These are phyloP conservation scores for Rhynchospora pubera DNA, from an alignment of 176 grass and related monocot species.

Conservation along the genomic window DNA sequence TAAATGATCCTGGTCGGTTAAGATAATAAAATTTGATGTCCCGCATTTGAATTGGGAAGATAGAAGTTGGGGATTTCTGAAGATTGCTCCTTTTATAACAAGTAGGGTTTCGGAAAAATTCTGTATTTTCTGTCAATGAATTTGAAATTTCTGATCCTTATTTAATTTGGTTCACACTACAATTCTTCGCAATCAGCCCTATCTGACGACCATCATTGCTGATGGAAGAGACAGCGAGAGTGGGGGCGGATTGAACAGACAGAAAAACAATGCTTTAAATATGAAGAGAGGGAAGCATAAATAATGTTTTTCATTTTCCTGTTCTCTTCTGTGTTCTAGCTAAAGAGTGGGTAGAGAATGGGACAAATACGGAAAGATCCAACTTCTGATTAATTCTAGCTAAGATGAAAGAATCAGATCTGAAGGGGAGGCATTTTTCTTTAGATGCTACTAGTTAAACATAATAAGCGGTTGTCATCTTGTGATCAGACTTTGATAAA, in stretches of 20 bases:
- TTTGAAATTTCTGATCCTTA: background rate
- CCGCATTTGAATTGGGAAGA: background rate
- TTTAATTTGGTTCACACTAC: background rate
- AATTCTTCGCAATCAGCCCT: background rate
- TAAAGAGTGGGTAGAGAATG: background rate
- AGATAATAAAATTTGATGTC: background rate
- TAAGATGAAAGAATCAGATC: background rate
- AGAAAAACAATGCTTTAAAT: too few species aligned
- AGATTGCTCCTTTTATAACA: background rate
- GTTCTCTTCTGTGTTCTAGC: background rate
- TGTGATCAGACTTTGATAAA: background rate
- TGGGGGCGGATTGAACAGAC: too few species aligned
- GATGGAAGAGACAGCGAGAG: background rate
- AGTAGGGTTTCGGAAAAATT: background rate
- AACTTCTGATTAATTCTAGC: background rate
- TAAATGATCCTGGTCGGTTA: background rate
- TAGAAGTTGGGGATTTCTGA: background rate
- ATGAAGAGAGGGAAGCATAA: background rate
- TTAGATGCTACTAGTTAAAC: background rate
- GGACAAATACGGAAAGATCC: background rate
- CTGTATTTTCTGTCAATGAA: background rate
- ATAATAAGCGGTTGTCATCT: background rate
- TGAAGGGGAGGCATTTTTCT: background rate
- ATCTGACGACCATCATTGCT: background rate
- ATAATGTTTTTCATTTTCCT: background rate